Conservation (phyloP, 2,329 filamentous ascomycete genomes). For the Rutstroemia sp. region DNA sequence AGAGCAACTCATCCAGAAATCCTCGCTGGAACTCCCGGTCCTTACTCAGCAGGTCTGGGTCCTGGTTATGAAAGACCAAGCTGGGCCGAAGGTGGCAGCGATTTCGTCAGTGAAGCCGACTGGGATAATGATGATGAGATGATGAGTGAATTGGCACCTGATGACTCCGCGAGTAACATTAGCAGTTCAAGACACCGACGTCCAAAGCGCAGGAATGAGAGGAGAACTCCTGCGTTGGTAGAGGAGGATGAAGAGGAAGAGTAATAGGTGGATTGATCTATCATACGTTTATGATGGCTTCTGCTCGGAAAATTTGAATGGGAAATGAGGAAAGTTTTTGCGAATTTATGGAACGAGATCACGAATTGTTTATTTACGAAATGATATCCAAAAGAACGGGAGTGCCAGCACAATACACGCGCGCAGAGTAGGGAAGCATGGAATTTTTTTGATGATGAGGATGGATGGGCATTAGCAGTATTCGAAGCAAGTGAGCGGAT, state of each 20-base stretch:
- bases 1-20: conserved; percentile 22
- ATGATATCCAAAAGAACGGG: conserved; percentile 9
- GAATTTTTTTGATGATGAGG: neutral
- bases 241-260: conserved; percentile 59
- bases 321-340: neutral
- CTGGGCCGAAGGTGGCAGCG: conserved; percentile 29
- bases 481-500: neutral
- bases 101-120: conserved; percentile 39
- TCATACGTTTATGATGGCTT: neutral
- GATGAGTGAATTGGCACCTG: conserved; percentile 58
- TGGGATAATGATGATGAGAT: conserved; percentile 40
- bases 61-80: conserved; percentile 28
- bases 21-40: conserved; percentile 37
- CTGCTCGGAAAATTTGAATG: neutral
- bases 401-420: neutral
- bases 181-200: conserved; percentile 60
- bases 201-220: conserved; percentile 60
- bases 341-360: conserved; percentile 5
- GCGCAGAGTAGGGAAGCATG: neutral
- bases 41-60: conserved; percentile 25
- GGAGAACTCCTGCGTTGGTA: conserved; percentile 65
- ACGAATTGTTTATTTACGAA: conserved; percentile 15
- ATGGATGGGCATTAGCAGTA: neutral
- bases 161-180: conserved; percentile 77
- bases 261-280: conserved; percentile 6